phyloP scores from a whole-genome alignment of 352 stramenopile genomes.

The Globisporangium parvum region DNA sequence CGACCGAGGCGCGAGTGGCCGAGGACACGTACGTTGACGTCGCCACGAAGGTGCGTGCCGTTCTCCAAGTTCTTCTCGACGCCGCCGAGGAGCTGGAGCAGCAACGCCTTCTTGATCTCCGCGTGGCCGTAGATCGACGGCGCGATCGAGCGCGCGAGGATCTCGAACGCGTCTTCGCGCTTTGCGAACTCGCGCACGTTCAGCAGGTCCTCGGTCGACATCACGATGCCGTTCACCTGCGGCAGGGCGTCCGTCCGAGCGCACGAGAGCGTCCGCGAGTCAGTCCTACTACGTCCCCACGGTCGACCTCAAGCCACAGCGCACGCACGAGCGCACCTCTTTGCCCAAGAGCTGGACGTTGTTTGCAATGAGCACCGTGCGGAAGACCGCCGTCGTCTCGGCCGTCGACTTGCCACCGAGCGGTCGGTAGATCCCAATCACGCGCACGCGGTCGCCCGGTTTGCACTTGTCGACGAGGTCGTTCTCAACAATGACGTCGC shows the following conservation, averaged over 20 bases:
- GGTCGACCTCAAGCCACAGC: neutral
- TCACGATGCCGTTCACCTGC: slow-evolving; percentile 86
- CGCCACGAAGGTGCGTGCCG: slow-evolving; percentile 98
- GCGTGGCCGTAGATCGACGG: slow-evolving; percentile 98
- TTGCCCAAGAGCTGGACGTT: slow-evolving; percentile 94
- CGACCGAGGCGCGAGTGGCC: no score
- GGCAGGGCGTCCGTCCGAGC: neutral
- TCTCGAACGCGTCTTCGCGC: slow-evolving; percentile 84
- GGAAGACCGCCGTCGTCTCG: slow-evolving; percentile 89
- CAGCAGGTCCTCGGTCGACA: slow-evolving; percentile 88
- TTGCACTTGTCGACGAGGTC: slow-evolving; percentile 99
- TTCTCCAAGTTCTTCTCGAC: slow-evolving; percentile 97
- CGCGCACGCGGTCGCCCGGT: slow-evolving; percentile 94
- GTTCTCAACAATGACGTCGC: slow-evolving; percentile 97
- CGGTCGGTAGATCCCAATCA: slow-evolving; percentile 94
- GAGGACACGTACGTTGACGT: slow-evolving; percentile 94
- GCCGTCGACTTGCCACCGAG: slow-evolving; percentile 77
- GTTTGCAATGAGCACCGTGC: slow-evolving; percentile 95
- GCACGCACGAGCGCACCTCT: slow-evolving; percentile 34
- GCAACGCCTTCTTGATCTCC: slow-evolving; percentile 95
- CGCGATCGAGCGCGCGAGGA: slow-evolving; percentile 93
- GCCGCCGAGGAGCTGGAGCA: slow-evolving; percentile 86
- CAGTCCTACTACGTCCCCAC: neutral
- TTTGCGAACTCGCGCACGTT: slow-evolving; percentile 93
- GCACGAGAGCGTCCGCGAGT: neutral